Evolutionary conservation across 495 filamentous ascomycete species (phyloP), one percentile per base, ranked within the genome.

Genomic region (Aspergillus olivimuriae): DNA sequence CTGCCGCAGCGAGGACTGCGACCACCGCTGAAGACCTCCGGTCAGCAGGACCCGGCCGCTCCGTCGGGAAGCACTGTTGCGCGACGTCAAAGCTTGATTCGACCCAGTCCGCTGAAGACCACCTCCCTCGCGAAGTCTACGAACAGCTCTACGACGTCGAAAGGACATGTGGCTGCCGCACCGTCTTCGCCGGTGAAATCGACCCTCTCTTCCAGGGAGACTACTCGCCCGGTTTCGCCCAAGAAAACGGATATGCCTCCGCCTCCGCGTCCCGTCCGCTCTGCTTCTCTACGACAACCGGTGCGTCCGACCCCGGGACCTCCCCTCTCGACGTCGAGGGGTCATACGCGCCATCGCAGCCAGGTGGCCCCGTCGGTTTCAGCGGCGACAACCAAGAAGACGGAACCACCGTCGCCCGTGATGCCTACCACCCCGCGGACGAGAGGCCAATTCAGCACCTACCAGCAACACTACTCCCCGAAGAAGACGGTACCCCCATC

Each of bases 391-490:
- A 47, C 43, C 5, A 56, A 37, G 20, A 46, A 49, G 21, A 16
- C 33, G 3, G 46, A 53, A 15, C 34, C 43, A 18, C 23, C 48
- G 15, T 41, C 46, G 4, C 35, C 55, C n/a, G n/a, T n/a, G 7
- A 33, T 52, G 2, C 23, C 52, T n/a, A 37, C 46, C 7, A 46
- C 51, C 11, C 50, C 65, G 15, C 63, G 58, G 21, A 59, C 54
- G 12, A 73, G 74, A 30, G 71, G 80, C 12, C 69, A 74, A 26
- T 86, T 86, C 54, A 75, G 73, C 14, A 83, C 76, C 0, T 73
- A 81, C 43, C 85, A 89, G 46, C 81, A 87, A 53, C 77, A 82
- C 46, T 84, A 76, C 57, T 80, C 77, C 8, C 83, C 83, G 1
- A 79, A 74, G 47, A 87, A 87, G 53, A 56, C 69, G 0, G 69